These are phyloP conservation scores for Sporisorium graminicola DNA, from an alignment of 1,284 basidiomycete species.

Conservation along the genomic window DNA sequence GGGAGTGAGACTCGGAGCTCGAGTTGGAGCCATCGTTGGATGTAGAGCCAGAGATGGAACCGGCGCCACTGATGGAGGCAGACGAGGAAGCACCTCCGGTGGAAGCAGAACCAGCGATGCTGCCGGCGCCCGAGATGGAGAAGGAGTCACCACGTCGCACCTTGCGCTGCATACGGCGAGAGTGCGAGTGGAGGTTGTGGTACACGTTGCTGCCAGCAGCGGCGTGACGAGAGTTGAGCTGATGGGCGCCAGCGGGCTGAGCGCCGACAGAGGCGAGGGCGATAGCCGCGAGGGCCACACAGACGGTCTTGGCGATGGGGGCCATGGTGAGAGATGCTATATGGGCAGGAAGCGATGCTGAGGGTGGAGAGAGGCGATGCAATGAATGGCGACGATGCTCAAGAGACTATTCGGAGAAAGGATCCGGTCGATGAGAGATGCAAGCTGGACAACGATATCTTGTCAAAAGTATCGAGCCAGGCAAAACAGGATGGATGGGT, in stretches of 20 bases:
- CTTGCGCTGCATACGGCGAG: constrained; percentile 55
- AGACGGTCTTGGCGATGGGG: constrained; percentile 54
- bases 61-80: constrained; percentile 23
- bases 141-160: constrained; percentile 38
- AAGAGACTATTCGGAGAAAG: constrained; percentile 1
- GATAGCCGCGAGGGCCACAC: constrained; percentile 48
- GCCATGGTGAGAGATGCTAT: constrained; percentile 36
- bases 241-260: constrained; percentile 45
- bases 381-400: constrained; percentile 6
- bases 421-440: constrained; percentile 1
- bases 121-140: constrained; percentile 31
- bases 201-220: constrained; percentile 53
- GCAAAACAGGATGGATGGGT: constrained; percentile 11
- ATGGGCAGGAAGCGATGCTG: background rate
- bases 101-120: constrained; percentile 13
- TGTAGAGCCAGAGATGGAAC: constrained; percentile 30
- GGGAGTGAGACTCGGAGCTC: constrained; percentile 12
- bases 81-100: constrained; percentile 16
- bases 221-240: constrained; percentile 46
- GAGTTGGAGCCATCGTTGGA: constrained; percentile 27
- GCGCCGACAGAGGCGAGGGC: constrained; percentile 39
- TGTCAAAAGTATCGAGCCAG: constrained; percentile 29
- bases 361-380: constrained; percentile 6
- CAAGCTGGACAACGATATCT: constrained; percentile 14
- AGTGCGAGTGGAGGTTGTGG: constrained; percentile 52